A percentile compares a stretch with the other conserved stretches of the same genome.
These are phyloP conservation scores for Hypoxylon sp. DNA, from an alignment of 2,329 filamentous ascomycete species.

Conservation along the genomic window DNA sequence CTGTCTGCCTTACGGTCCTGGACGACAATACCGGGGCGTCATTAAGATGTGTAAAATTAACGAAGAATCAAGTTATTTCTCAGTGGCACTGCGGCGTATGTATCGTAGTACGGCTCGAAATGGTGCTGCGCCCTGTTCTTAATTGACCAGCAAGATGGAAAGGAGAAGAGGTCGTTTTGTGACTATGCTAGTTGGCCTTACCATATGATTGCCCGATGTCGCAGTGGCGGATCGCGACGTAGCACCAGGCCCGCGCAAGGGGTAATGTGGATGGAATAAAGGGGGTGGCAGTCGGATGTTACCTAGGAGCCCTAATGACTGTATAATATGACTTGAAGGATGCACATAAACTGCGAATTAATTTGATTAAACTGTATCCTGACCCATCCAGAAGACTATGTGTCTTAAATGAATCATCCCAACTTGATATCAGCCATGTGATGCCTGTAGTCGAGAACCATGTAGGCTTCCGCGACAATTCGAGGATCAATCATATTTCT, in stretches of 20 bases:
- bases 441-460: slow-evolving; percentile 11
- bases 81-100: slow-evolving; percentile 1
- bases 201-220: not conserved
- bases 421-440: slow-evolving; percentile 20
- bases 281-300: slow-evolving; percentile 13
- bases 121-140: slow-evolving; percentile 9
- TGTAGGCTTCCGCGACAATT: slow-evolving; percentile 11
- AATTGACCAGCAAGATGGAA: slow-evolving; percentile 3
- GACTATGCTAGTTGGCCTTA: slow-evolving; percentile 12
- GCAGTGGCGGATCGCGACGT: slow-evolving; percentile 11
- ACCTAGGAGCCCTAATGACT: slow-evolving; percentile 19
- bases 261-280: slow-evolving; percentile 20
- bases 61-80: slow-evolving; percentile 13
- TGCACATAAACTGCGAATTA: not conserved
- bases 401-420: slow-evolving; percentile 16
- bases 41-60: slow-evolving; percentile 10
- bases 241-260: not conserved
- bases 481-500: slow-evolving; percentile 13
- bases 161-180: slow-evolving; percentile 7
- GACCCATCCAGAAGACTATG: slow-evolving; percentile 15
- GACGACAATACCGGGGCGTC: not conserved
- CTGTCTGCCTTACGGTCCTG: slow-evolving; percentile 19
- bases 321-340: slow-evolving; percentile 20
- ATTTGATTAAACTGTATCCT: slow-evolving; percentile 9
- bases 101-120: slow-evolving; percentile 10